These are phyloP conservation scores for Diaporthe destruens DNA, from an alignment of 2,329 filamentous ascomycete species.

Conservation along the genomic window DNA sequence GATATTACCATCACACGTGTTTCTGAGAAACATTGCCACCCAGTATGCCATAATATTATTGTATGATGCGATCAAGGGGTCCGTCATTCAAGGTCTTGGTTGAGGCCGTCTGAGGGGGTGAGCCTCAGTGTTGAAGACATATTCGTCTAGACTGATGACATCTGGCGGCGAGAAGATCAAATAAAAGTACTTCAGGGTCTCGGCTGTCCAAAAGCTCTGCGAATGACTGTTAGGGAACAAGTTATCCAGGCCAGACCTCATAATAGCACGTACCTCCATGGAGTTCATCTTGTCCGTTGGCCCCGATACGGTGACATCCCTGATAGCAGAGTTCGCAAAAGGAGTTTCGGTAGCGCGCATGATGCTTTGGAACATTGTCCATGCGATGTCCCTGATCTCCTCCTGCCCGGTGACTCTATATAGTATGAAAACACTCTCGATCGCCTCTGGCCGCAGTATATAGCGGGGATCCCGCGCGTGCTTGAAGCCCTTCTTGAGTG, in stretches of 20 bases:
- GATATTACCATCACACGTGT: not conserved
- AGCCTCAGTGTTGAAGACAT: constrained; percentile 59
- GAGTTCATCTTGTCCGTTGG: constrained; percentile 57
- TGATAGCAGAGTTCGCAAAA: constrained; percentile 44
- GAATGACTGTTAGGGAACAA: constrained; percentile 2
- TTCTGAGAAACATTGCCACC: not conserved
- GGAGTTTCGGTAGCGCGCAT: constrained; percentile 66
- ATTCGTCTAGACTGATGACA: constrained; percentile 69
- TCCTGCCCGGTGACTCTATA: constrained; percentile 82
- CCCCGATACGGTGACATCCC: constrained; percentile 55
- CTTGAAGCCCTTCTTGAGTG: constrained; percentile 47
- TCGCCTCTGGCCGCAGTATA: constrained; percentile 75
- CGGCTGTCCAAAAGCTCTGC: constrained; percentile 72
- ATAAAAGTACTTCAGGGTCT: constrained; percentile 75
- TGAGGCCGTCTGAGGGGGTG: constrained; percentile 46
- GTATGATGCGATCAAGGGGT: not conserved
- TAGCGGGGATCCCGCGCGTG: constrained; percentile 56
- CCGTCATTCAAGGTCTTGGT: not conserved
- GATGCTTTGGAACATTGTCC: constrained; percentile 82
- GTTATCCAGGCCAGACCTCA: not conserved
- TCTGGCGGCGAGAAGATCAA: constrained; percentile 68
- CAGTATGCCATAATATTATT: not conserved
- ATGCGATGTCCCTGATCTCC: constrained; percentile 80
- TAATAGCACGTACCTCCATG: constrained; percentile 42
- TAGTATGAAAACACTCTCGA: constrained; percentile 82